A percentile compares a stretch with the other conserved stretches of the same genome.
These are phyloP conservation scores for Cryptococcus neoformans DNA, from an alignment of 1,284 basidiomycete species.

Conservation along the genomic window DNA sequence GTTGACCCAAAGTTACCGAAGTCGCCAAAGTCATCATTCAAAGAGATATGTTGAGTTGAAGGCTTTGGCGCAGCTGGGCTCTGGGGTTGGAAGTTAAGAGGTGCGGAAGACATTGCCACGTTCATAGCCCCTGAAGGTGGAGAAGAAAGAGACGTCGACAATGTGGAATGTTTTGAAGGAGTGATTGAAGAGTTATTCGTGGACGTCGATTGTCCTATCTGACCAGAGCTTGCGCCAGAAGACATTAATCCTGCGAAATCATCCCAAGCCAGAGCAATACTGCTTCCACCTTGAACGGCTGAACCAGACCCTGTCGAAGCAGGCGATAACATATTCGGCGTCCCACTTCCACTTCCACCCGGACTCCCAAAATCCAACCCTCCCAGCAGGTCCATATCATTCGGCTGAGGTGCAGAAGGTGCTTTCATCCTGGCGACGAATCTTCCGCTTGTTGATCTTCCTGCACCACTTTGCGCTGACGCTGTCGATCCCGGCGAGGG, in stretches of 20 bases:
- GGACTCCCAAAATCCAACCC: slow-evolving; percentile 32
- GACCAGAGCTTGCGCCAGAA: background rate
- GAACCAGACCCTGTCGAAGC: slow-evolving; percentile 1
- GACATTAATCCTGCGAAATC: slow-evolving; percentile 19
- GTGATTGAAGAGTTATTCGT: background rate
- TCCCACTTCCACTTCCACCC: background rate
- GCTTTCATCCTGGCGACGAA: slow-evolving; percentile 30
- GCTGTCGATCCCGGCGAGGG: too few species aligned
- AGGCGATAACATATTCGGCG: background rate
- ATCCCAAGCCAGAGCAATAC: slow-evolving; percentile 21
- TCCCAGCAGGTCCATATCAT: slow-evolving; percentile 36
- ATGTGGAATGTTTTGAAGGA: background rate
- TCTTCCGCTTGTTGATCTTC: slow-evolving; percentile 9
- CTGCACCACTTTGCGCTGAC: background rate
- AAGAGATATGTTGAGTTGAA: background rate
- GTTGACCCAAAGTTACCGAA: slow-evolving; percentile 2
- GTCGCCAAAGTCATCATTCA: slow-evolving; percentile 5
- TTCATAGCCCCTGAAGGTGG: too few species aligned
- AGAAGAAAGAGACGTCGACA: too few species aligned
- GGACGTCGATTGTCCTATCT: background rate
- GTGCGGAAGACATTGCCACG: too few species aligned
- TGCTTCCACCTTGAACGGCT: background rate
- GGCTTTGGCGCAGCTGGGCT: background rate
- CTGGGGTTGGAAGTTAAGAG: background rate
- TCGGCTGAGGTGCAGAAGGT: slow-evolving; percentile 1